Evolutionary conservation across 805 yeast species (phyloP).

Genomic region (Ogataea minuta): DNA sequence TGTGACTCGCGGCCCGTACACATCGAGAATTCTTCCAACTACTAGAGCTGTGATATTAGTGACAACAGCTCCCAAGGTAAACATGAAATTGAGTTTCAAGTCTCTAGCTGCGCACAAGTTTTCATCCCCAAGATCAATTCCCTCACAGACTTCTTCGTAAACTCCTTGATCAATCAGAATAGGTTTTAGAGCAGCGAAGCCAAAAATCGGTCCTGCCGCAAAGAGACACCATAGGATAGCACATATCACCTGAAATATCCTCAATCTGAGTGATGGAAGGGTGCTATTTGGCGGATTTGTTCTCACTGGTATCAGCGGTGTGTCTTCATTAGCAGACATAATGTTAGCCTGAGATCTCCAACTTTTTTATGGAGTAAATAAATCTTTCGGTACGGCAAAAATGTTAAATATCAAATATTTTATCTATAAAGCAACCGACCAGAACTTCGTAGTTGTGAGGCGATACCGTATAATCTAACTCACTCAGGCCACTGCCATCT

Average conservation of each 20-base stretch:
- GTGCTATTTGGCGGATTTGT: constrained; percentile 4
- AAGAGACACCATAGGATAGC: constrained; percentile 84
- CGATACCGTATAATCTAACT: not conserved
- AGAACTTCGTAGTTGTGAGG: no score
- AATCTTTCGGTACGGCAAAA: constrained; percentile 3
- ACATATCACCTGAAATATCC: constrained; percentile 59
- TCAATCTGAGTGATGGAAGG: constrained; percentile 28
- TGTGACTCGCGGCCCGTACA: constrained; percentile 75
- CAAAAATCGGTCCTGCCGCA: constrained; percentile 93
- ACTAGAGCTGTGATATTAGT: constrained; percentile 81
- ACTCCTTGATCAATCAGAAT: constrained; percentile 75
- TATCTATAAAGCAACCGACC: no score
- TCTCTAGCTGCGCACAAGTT: constrained; percentile 71
- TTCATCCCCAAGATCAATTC: not conserved
- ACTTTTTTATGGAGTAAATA: not conserved
- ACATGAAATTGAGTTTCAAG: constrained; percentile 73
- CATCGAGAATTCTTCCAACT: constrained; percentile 78
- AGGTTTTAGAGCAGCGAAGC: constrained; percentile 93
- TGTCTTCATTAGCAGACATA: constrained; percentile 24
- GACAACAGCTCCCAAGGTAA: constrained; percentile 81
- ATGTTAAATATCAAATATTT: not conserved
- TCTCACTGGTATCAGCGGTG: constrained; percentile 23
- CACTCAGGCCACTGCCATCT: constrained; percentile 29
- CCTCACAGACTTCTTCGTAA: constrained; percentile 58
- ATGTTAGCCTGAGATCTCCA: no score